Evolutionary conservation across 2,329 filamentous ascomycete genomes (phyloP).

Genomic region (Ophiostoma australiae): DNA sequence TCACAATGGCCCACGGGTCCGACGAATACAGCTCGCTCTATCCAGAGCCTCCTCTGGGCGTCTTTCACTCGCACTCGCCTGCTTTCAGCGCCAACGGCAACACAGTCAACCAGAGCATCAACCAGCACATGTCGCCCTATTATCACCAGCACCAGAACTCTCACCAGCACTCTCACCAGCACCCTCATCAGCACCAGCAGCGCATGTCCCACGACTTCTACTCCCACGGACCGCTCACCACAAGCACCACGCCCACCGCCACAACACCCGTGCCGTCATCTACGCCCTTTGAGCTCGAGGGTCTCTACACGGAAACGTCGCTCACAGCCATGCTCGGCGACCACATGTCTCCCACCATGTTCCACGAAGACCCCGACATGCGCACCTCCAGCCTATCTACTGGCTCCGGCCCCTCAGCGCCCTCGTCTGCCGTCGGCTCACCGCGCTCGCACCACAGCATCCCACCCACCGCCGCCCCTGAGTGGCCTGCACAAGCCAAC

Average conservation of each 20-base stretch:
- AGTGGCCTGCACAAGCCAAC: slow-evolving; percentile 52
- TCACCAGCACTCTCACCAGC: too few relatives aligned
- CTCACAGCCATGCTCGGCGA: slow-evolving; percentile 43
- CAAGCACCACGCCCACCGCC: neutral
- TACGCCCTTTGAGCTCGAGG: slow-evolving; percentile 43
- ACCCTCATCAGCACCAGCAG: slow-evolving; percentile 3
- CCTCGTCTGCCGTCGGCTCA: slow-evolving; percentile 63
- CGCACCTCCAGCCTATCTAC: slow-evolving; percentile 54
- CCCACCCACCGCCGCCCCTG: slow-evolving; percentile 49
- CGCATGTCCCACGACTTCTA: slow-evolving; percentile 28
- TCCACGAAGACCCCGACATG: slow-evolving; percentile 47
- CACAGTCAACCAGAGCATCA: neutral
- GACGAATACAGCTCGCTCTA: slow-evolving; percentile 29
- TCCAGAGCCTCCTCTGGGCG: slow-evolving; percentile 28
- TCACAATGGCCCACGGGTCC: slow-evolving; percentile 26
- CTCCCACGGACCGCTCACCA: slow-evolving; percentile 15
- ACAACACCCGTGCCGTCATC: slow-evolving; percentile 29
- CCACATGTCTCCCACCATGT: slow-evolving; percentile 46
- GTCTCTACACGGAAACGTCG: slow-evolving; percentile 45
- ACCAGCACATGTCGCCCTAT: slow-evolving; percentile 12
- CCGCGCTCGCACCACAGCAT: slow-evolving; percentile 59
- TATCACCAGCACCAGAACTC: slow-evolving; percentile 13
- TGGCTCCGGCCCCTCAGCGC: slow-evolving; percentile 57
- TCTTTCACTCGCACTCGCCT: slow-evolving; percentile 24
- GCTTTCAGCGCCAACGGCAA: slow-evolving; percentile 20